Conservation (phyloP, 1,284 basidiomycete species). For the Cerrena zonata region DNA sequence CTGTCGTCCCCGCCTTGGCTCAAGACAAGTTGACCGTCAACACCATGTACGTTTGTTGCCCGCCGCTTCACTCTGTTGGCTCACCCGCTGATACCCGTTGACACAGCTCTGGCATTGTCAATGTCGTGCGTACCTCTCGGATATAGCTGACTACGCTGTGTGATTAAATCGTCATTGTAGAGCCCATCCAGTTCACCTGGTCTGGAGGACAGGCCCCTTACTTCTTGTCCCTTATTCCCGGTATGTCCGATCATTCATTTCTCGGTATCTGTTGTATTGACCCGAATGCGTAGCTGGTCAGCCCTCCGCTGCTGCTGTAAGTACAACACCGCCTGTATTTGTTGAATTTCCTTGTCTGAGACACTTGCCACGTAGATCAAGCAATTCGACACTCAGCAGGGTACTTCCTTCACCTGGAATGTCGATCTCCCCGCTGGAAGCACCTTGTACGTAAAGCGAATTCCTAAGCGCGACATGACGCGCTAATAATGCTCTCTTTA, state of each 20-base stretch:
- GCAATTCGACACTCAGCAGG: constrained; percentile 44
- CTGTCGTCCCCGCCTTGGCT: constrained; percentile 41
- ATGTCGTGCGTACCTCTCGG: too few species aligned
- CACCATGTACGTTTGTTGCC: constrained; percentile 53
- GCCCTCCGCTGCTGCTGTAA: constrained; percentile 46
- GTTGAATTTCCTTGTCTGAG: neutral
- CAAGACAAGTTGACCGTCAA: constrained; percentile 45
- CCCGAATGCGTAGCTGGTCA: constrained; percentile 44
- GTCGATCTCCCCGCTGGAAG: constrained; percentile 51
- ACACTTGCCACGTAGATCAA: constrained; percentile 37
- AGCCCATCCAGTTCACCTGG: constrained; percentile 58
- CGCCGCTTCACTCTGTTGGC: neutral
- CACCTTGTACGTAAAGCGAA: constrained; percentile 43
- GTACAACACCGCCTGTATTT: constrained; percentile 18
- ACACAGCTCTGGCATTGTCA: constrained; percentile 38
- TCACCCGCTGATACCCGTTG: constrained; percentile 4
- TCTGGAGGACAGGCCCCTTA: constrained; percentile 52
- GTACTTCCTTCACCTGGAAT: constrained; percentile 53
- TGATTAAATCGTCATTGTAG: too few species aligned
- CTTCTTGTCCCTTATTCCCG: constrained; percentile 63
- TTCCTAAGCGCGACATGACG: neutral
- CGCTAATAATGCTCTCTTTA: constrained; percentile 20
- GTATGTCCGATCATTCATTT: constrained; percentile 29
- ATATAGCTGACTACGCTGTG: neutral
- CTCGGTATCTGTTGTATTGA: constrained; percentile 1